Percentiles rank a stretch among this genome's conserved stretches.
Evolutionary conservation across 139 green algal genomes (phyloP).

Genomic region (Yamagishiella unicocca): DNA sequence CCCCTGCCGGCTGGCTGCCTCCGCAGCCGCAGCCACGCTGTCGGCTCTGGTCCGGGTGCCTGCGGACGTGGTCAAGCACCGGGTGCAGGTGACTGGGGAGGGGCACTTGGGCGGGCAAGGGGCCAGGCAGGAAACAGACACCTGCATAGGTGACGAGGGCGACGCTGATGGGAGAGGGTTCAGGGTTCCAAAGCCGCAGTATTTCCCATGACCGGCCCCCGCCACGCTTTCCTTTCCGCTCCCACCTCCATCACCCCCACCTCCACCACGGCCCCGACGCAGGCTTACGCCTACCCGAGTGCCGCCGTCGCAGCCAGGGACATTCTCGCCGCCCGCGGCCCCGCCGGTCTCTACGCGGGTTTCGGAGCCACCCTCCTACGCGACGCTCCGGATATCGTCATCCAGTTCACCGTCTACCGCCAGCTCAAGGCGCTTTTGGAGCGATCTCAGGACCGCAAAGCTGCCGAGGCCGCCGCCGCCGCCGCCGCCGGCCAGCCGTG

Average conservation of each 20-base stretch:
- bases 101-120: too few relatives aligned
- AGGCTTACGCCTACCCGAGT: constrained; percentile 77
- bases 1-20: constrained; percentile 54
- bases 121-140: too few relatives aligned
- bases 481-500: too few relatives aligned
- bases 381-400: constrained; percentile 82
- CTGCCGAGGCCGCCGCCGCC: background rate
- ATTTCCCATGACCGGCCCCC: too few relatives aligned
- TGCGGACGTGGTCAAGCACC: constrained; percentile 82
- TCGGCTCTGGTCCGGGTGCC: constrained; percentile 76
- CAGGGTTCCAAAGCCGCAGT: too few relatives aligned
- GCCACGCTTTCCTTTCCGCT: too few relatives aligned
- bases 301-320: constrained; percentile 55
- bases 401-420: constrained; percentile 84
- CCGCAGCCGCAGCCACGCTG: constrained; percentile 56
- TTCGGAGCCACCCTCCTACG: constrained; percentile 80
- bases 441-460: too few relatives aligned
- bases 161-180: too few relatives aligned
- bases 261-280: too few relatives aligned
- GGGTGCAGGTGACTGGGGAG: constrained; percentile 71
- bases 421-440: constrained; percentile 51
- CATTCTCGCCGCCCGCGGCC: constrained; percentile 50
- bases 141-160: too few relatives aligned
- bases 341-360: constrained; percentile 77
- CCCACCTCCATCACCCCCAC: too few relatives aligned